Evolutionary conservation across 2,329 filamentous ascomycete genomes (phyloP).

Genomic region (Coleophoma eucalyptorum): DNA sequence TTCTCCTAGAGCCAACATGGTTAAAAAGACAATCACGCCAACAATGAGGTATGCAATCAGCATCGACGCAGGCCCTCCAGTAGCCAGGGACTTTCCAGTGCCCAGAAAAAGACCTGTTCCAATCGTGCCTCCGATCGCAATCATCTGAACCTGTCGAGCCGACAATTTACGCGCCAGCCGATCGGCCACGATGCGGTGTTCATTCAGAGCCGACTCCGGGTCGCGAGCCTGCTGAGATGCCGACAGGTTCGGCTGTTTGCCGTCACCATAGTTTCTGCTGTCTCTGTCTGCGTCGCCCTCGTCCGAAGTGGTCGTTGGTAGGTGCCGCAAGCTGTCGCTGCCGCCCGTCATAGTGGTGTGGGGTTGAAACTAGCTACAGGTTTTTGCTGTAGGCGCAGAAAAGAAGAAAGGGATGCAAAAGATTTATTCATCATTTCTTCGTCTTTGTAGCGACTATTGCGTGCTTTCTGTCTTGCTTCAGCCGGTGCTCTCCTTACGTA

Average conservation of each 20-base stretch:
- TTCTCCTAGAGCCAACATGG: slow-evolving; percentile 56
- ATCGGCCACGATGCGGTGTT: slow-evolving; percentile 30
- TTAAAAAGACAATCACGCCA: slow-evolving; percentile 53
- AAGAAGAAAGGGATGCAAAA: not conserved
- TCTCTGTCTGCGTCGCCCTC: not conserved
- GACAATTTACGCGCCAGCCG: slow-evolving; percentile 51
- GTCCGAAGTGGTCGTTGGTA: not conserved
- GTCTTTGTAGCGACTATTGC: not conserved
- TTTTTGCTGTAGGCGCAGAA: not conserved
- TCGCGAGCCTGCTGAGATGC: not conserved
- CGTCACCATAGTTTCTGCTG: not conserved
- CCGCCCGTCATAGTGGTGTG: not conserved
- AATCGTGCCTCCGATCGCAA: slow-evolving; percentile 57
- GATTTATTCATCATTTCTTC: not conserved
- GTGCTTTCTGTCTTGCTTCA: not conserved
- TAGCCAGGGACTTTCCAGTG: slow-evolving; percentile 55
- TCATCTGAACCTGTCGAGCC: slow-evolving; percentile 64
- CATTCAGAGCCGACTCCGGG: not conserved
- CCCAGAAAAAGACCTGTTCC: slow-evolving; percentile 61
- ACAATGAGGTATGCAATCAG: slow-evolving; percentile 54
- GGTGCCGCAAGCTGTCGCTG: not conserved
- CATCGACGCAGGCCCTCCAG: slow-evolving; percentile 55
- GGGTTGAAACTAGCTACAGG: not conserved
- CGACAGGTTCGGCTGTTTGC: not conserved
- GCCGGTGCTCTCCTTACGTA: not conserved